Conservation (phyloP, 192 early-diverging fungal genomes). For the Podila verticillata region DNA sequence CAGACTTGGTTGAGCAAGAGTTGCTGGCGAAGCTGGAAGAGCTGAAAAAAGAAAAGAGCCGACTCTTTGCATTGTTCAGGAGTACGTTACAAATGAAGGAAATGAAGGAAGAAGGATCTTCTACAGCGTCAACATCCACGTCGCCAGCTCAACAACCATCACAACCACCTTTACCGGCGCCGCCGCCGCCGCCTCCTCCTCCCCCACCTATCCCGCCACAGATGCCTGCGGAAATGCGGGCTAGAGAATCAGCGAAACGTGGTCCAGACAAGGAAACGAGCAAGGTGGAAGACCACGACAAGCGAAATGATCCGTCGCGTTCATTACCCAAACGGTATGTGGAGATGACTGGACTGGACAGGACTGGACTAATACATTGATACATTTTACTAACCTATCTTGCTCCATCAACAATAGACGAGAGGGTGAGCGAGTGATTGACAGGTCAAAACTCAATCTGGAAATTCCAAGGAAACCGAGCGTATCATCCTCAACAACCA, state of each 20-base stretch:
- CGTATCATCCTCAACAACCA: constrained; percentile 15
- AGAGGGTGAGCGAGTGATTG: constrained; percentile 33
- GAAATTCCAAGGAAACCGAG: constrained; percentile 42
- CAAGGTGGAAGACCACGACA: constrained; percentile 11
- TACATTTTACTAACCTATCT: neutral
- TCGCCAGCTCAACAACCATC: neutral
- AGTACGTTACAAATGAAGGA: constrained; percentile 14
- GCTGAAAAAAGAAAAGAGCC: constrained; percentile 38
- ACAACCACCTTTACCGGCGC: neutral
- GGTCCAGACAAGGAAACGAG: constrained; percentile 1
- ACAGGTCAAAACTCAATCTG: constrained; percentile 43
- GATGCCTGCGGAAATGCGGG: neutral
- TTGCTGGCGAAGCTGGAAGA: constrained; percentile 27
- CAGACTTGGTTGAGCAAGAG: constrained; percentile 25
- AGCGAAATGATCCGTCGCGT: constrained; percentile 7
- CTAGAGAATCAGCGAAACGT: neutral
- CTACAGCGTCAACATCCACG: neutral
- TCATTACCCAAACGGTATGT: constrained; percentile 18
- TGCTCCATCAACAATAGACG: constrained; percentile 9
- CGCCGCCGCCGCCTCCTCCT: constrained; percentile 1
- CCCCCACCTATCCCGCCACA: neutral
- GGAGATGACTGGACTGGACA: too few relatives aligned
- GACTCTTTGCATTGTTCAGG: constrained; percentile 42
- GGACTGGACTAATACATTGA: too few relatives aligned
- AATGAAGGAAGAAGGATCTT: neutral